Evolutionary conservation across 176 grass and related monocot genomes (phyloP).

Genomic region (Oryza rufipogon): DNA sequence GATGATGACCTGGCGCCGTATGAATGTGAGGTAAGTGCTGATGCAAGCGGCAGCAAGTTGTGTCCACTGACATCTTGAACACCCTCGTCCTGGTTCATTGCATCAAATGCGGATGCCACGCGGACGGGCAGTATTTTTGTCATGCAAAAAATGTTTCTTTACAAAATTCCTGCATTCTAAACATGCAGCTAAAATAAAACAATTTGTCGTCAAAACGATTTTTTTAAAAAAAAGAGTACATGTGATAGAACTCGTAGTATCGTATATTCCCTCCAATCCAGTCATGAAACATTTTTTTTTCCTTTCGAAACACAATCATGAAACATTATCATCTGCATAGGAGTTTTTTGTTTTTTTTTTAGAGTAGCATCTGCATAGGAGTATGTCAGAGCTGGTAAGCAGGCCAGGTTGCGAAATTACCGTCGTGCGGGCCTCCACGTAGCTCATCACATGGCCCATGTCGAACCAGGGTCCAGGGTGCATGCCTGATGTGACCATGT

Average conservation of each 20-base stretch:
- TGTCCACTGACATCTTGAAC: not conserved
- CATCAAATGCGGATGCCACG: not conserved
- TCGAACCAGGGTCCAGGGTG: not conserved
- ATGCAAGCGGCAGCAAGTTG: conserved; percentile 23
- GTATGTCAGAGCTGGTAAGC: no score
- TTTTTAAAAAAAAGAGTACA: no score
- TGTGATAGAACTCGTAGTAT: no score
- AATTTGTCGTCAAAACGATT: no score
- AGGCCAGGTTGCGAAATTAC: not conserved
- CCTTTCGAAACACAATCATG: no score
- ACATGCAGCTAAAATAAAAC: not conserved
- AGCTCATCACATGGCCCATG: not conserved
- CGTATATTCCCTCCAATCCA: no score
- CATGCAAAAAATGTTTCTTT: not conserved
- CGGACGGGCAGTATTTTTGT: not conserved
- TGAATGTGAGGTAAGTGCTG: conserved; percentile 21
- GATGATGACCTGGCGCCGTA: not conserved
- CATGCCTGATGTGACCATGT: not conserved
- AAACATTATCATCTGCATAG: no score
- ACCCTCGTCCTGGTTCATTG: not conserved
- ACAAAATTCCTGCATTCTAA: not conserved
- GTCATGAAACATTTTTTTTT: no score
- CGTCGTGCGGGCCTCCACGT: not conserved
- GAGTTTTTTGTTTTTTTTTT: no score
- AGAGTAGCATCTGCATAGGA: no score